phyloP scores from a whole-genome alignment of 2,329 filamentous ascomycete species.

The Waltergamsia citrina region DNA sequence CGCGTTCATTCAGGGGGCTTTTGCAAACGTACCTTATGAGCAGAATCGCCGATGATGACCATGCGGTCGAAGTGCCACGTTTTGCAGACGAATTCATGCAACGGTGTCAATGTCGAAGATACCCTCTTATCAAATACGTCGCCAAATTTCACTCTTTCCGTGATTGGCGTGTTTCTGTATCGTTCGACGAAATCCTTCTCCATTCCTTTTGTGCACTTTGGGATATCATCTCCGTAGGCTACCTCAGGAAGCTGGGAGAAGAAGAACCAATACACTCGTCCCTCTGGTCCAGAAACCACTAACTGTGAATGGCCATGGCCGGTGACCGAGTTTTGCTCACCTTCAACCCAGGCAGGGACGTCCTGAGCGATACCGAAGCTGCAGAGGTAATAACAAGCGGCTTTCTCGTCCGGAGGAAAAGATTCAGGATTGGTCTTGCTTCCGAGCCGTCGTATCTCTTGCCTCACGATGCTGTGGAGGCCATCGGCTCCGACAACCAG shows the following conservation, averaged over 20 bases:
- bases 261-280: conserved; percentile 24
- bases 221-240: conserved; percentile 19
- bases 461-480: conserved; percentile 23
- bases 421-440: conserved; percentile 7
- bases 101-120: conserved; percentile 16
- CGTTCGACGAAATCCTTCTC: conserved; percentile 15
- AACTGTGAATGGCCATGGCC: conserved; percentile 15
- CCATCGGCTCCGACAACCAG: conserved; percentile 29
- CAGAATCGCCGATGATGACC: conserved; percentile 19
- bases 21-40: conserved; percentile 17
- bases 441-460: conserved; percentile 13
- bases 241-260: conserved; percentile 17
- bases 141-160: conserved; percentile 14
- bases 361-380: conserved; percentile 26
- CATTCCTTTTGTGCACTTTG: conserved; percentile 19
- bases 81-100: conserved; percentile 21
- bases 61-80: conserved; percentile 21
- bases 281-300: conserved; percentile 16
- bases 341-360: conserved; percentile 10
- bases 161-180: conserved; percentile 11
- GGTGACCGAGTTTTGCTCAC: conserved; percentile 9
- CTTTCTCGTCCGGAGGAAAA: conserved; percentile 10
- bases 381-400: conserved; percentile 19
- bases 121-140: conserved; percentile 16
- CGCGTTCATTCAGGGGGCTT: not conserved